phyloP scores from a whole-genome alignment of 2,329 filamentous ascomycete genomes.

The Colletotrichum tamarilloi region DNA sequence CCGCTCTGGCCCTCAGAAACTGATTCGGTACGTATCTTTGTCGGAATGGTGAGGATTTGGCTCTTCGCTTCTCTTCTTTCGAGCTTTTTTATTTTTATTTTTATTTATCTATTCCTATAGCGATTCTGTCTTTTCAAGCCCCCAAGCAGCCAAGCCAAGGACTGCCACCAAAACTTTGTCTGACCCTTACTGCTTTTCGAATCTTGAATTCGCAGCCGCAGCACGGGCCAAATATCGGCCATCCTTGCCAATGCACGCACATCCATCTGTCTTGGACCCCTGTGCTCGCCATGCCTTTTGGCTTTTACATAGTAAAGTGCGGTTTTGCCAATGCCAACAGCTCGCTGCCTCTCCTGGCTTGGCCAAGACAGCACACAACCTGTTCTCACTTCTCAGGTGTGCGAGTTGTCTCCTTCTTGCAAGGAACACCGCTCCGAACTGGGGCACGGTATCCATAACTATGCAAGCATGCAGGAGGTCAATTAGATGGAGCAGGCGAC shows the following conservation, averaged over 20 bases:
- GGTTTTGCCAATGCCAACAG: background rate
- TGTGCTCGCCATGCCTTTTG: background rate
- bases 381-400: constrained; percentile 16
- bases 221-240: constrained; percentile 17
- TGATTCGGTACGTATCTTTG: background rate
- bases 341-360: constrained; percentile 14
- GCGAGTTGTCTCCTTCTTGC: constrained; percentile 24
- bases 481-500: constrained; percentile 10
- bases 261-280: background rate
- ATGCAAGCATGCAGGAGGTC: background rate
- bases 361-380: constrained; percentile 24
- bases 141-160: background rate
- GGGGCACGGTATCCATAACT: background rate
- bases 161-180: background rate
- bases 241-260: background rate
- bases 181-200: background rate
- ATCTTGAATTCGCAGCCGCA: background rate
- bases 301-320: too few relatives aligned
- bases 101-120: too few relatives aligned
- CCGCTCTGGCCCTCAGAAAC: background rate
- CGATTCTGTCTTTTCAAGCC: too few relatives aligned
- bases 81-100: too few relatives aligned
- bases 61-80: background rate
- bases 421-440: background rate
- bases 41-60: background rate